Base-by-base conservation (phyloP, 148 eudicot genomes). In the Silene uniflora region DNA sequence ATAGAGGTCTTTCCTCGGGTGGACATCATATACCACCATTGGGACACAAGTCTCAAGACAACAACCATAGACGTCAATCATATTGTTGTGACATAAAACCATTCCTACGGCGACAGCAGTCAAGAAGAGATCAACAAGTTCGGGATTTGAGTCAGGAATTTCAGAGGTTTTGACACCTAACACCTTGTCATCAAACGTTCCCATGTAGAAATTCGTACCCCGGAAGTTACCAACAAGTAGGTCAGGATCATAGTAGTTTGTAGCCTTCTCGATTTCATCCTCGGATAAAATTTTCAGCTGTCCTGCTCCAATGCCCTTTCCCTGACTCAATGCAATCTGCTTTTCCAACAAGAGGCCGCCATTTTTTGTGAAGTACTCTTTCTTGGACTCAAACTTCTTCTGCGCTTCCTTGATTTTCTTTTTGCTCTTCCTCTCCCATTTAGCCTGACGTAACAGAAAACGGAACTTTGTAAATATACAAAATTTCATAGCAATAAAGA, bases 41-140 rank as follows among this genome's bases (percentile, higher is more conserved):
- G 83, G 81, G 11, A 80, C 76, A 10, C 17, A 44, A 0, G 78
- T 73, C 73, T 80, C 81, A 1, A 83, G 77, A 70, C 85, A 83
- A 59, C 85, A 83, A 0, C 85, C 85, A 32, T 67, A 77, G 46
- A 80, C 46, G 46, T 73, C 67, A 29, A 81, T 76, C 46, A 81
- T 62, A 73, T 77, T 73, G 46, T 55, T 55, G 14, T 83, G 85
- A 42, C 17, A 76, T 49, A 73, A 68, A 46, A 71, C 79, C 49
- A 69, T 65, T 16, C 71, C 52, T 42, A 66, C 60, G 7, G 80
- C 76, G 11, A 62, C 76, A 68, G 78, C 85, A 29, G 64, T 82
- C 6, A 78, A 55, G 63, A 66, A 64, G 44, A 64, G 81, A 19
- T 77, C 47, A 4, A 67, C 24, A 42, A 35, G 39, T 25, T 21